A percentile compares a stretch with the other conserved stretches of the same genome.
Conservation (phyloP, 139 green algal genomes). For the Medakamo hakoo region DNA sequence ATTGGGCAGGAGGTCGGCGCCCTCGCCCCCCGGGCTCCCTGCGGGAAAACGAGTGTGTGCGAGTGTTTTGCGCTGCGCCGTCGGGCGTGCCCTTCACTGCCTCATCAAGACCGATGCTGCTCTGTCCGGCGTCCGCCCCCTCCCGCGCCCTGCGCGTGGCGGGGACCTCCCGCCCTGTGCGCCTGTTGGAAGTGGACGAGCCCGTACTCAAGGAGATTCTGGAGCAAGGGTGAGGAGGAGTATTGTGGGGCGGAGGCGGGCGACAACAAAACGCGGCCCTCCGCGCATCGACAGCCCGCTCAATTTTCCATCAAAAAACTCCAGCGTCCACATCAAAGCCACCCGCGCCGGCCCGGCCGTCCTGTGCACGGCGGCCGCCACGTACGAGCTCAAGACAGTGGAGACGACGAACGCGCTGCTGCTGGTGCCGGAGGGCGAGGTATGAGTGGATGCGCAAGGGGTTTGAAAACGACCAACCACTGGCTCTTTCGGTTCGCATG, state of each 20-base stretch:
- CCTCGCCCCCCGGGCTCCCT: too few relatives aligned
- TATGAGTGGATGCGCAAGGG: too few relatives aligned
- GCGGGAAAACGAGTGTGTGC: too few relatives aligned
- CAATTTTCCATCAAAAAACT: neutral
- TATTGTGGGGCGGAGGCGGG: too few relatives aligned
- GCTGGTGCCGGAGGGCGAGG: slow-evolving; percentile 18
- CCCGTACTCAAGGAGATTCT: slow-evolving; percentile 12
- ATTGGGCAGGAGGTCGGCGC: too few relatives aligned
- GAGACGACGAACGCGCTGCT: slow-evolving; percentile 35
- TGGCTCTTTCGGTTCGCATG: too few relatives aligned
- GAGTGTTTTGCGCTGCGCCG: too few relatives aligned
- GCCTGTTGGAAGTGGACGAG: slow-evolving; percentile 20
- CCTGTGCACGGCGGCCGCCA: slow-evolving; percentile 21
- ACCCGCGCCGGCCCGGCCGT: slow-evolving; percentile 19
- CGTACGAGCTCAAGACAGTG: slow-evolving; percentile 31
- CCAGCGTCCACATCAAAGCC: slow-evolving; percentile 32
- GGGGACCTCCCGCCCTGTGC: neutral
- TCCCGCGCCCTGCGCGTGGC: neutral
- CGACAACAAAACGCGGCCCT: neutral
- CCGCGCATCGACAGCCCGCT: too few relatives aligned
- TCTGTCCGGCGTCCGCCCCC: neutral
- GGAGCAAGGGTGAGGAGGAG: slow-evolving; percentile 8
- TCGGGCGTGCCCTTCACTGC: too few relatives aligned
- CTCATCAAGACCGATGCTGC: neutral
- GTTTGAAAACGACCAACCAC: too few relatives aligned